Evolutionary conservation across 768 basidiomycete genomes (phyloP).

Genomic region (Coprinopsis strossmayeri): DNA sequence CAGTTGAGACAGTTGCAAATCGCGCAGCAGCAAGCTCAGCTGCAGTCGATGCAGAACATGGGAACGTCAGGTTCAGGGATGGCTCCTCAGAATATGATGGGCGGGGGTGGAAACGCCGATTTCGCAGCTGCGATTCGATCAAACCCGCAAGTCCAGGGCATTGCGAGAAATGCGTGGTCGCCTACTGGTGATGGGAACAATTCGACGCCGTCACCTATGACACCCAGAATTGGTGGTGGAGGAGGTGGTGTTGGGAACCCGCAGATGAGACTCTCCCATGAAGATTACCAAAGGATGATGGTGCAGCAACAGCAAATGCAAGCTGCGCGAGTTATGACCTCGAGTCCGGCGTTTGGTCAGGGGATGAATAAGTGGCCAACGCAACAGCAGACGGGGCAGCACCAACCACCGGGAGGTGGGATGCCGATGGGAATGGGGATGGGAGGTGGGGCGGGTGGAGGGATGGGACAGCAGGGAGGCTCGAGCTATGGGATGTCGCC

Average conservation of each 20-base stretch:
- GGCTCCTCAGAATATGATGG: constrained; percentile 17
- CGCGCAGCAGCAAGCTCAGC: constrained; percentile 31
- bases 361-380: constrained; percentile 30
- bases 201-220: constrained; percentile 39
- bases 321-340: constrained; percentile 29
- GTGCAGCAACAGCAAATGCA: constrained; percentile 35
- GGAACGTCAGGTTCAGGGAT: constrained; percentile 16
- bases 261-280: constrained; percentile 21
- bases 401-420: constrained; percentile 23
- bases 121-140: constrained; percentile 47
- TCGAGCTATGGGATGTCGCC: constrained; percentile 34
- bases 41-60: constrained; percentile 35
- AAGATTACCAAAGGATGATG: constrained; percentile 55
- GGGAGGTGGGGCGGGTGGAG: constrained; percentile 6
- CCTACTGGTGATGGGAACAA: constrained; percentile 52
- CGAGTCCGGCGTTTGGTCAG: constrained; percentile 29
- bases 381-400: constrained; percentile 23
- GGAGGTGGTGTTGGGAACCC: constrained; percentile 5
- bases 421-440: constrained; percentile 12
- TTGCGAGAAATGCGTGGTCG: constrained; percentile 67
- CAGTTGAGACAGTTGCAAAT: constrained; percentile 31
- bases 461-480: constrained; percentile 13
- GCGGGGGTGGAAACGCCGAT: constrained; percentile 15
- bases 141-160: constrained; percentile 56
- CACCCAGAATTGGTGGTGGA: constrained; percentile 28